These are phyloP conservation scores for Neurospora sp. DNA, from an alignment of 495 filamentous ascomycete genomes.

Conservation along the genomic window DNA sequence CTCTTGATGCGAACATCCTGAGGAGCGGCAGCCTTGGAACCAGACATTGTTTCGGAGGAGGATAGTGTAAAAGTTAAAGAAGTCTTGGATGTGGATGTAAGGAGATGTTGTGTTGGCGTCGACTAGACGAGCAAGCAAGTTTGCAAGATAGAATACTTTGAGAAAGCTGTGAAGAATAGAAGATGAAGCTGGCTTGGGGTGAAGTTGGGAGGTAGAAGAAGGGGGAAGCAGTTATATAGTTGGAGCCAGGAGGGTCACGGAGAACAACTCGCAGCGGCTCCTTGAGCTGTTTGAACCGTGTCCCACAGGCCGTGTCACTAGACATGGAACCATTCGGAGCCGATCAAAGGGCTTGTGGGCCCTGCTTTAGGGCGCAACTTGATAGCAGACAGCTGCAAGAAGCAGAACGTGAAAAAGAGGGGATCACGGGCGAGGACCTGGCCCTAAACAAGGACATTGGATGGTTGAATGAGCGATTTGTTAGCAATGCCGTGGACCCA, in stretches of 20 bases:
- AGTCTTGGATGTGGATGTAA: background rate
- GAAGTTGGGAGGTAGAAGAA: background rate
- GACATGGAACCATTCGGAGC: background rate
- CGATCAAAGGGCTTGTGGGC: background rate
- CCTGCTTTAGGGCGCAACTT: background rate
- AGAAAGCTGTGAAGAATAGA: background rate
- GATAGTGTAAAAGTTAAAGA: conserved; percentile 1
- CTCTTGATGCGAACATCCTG: conserved; percentile 18
- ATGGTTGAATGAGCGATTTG: background rate
- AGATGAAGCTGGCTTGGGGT: background rate
- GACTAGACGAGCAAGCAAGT: background rate
- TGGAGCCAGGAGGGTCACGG: background rate
- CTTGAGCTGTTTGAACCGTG: background rate
- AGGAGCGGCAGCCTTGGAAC: background rate
- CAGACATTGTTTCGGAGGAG: background rate
- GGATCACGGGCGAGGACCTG: background rate
- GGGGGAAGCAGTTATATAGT: background rate
- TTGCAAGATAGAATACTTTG: background rate
- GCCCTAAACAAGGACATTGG: background rate
- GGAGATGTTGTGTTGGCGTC: background rate
- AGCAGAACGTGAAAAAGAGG: background rate
- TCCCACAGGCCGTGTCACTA: background rate
- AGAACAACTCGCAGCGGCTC: background rate
- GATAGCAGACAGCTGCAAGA: background rate
- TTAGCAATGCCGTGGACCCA: background rate